Evolutionary conservation across 352 stramenopile genomes (phyloP), one percentile per base, ranked within the genome.

Genomic region (Pythium biforme): DNA sequence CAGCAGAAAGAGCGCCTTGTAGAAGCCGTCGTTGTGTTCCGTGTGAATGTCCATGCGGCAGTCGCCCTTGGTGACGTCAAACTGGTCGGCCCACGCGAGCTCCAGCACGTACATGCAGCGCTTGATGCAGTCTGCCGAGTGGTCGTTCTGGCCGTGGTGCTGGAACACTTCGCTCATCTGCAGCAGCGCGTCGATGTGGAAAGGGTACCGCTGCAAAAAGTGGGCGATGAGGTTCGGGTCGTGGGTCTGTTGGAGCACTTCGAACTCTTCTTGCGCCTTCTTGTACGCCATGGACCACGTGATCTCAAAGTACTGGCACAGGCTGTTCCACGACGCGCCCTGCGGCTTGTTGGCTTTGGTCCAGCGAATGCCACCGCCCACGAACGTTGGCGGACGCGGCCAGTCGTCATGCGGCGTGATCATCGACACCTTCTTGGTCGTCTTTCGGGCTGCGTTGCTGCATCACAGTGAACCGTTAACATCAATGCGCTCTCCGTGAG

Each of bases 101-200:
- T 95, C 86, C 10, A 92, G 67, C 26, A 90, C 76, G 53, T 90
- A 95, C 68, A 95, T 86, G 59, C 86, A 93, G 20, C 82, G 77
- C 69, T 95, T 93, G 62, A 95, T 93, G 59, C 82, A 92, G 57
- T 95, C 86, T 0, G 77, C 69, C 0, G 86, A 80, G 45, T 95
- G 83, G 39, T 95, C 86, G 79, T 94, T 95, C 52, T 95, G 86
- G 2, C 86, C 86, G 49, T 95, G 86, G 55, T 95, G 86, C 66
- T 95, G 86, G 59, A 91, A 94, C 26, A 95, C 82, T 64, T 94
- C 83, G 51, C 79, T 92, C 82, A 95, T 94, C 56, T 90, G 88
- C 7, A 95, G 72, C 39, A 94, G 68, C 23, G 86, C 84, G 55
- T 94, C 86, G 33, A 94, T 83, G 58, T 95, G 86, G 74, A 88